Conservation (phyloP, 805 yeast species). For the Deakozyma indianensis region DNA sequence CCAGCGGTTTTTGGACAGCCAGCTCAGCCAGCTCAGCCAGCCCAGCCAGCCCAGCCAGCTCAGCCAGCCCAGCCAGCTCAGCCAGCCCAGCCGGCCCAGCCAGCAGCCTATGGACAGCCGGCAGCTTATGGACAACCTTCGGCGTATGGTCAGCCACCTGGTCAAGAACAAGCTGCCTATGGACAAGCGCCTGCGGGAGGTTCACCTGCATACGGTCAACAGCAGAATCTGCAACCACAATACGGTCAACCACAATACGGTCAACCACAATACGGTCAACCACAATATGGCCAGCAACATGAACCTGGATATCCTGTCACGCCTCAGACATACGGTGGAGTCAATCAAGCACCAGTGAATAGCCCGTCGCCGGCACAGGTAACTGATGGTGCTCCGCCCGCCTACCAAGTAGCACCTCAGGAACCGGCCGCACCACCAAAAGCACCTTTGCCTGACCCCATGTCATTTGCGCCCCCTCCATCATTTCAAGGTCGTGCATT, state of each 20-base stretch:
- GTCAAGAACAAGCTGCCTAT: too few species aligned
- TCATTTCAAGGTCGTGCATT: constrained; percentile 6
- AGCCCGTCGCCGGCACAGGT: not conserved
- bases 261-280: not conserved
- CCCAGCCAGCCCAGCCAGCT: not conserved
- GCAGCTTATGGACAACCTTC: not conserved
- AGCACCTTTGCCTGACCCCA: constrained; percentile 13
- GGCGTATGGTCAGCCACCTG: not conserved
- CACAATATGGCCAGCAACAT: constrained; percentile 4
- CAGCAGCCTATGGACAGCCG: not conserved
- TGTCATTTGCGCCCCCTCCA: constrained; percentile 16
- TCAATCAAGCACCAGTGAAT: not conserved
- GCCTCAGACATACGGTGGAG: constrained; percentile 1
- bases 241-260: constrained; percentile 2
- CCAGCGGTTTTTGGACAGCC: not conserved
- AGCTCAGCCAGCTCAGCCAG: not conserved
- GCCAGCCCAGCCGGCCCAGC: not conserved
- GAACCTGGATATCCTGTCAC: not conserved
- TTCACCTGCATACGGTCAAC: too few species aligned
- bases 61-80: not conserved
- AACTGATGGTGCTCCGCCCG: constrained; percentile 3
- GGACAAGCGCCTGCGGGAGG: too few species aligned
- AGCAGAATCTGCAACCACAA: too few species aligned
- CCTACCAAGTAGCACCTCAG: too few species aligned
- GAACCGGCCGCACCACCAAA: too few species aligned